Conservation (phyloP, 371 early-diverging fungal species). For the Lichtheimia corymbifera region DNA sequence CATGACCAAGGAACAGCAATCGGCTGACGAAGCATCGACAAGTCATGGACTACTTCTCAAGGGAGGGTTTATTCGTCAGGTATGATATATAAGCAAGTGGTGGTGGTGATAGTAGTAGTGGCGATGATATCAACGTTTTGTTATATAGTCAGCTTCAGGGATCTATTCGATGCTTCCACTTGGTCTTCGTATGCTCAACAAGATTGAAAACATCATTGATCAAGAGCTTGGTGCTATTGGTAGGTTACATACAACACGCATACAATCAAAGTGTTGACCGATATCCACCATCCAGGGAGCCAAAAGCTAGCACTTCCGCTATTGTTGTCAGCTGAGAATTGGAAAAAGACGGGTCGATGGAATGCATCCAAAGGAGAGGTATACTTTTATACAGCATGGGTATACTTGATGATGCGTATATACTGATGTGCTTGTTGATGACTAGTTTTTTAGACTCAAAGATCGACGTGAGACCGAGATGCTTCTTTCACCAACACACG, state of each 20-base stretch:
- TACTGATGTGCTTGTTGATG: not conserved
- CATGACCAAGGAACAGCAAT: conserved; percentile 10
- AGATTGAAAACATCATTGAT: conserved; percentile 79
- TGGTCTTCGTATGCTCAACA: conserved; percentile 72
- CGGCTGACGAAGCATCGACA: conserved; percentile 6
- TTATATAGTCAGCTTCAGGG: conserved; percentile 70
- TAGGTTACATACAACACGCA: conserved; percentile 13
- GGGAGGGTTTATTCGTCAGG: conserved; percentile 8
- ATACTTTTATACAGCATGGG: conserved; percentile 12
- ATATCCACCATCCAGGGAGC: conserved; percentile 44
- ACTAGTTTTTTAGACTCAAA: conserved; percentile 71
- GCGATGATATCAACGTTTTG: not conserved
- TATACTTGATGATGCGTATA: not conserved
- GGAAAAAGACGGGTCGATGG: conserved; percentile 84
- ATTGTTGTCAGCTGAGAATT: conserved; percentile 65
- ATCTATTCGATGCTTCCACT: conserved; percentile 82
- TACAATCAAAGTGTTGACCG: not conserved
- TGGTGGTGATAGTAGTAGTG: not conserved
- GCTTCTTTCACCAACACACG: conserved; percentile 87
- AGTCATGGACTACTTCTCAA: conserved; percentile 8
- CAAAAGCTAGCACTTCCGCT: conserved; percentile 78
- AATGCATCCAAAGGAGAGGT: conserved; percentile 71
- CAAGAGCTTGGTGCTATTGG: conserved; percentile 76
- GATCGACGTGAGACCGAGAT: conserved; percentile 79
- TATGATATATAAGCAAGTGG: not conserved